Evolutionary conservation across 768 basidiomycete species (phyloP).

Genomic region (Lactarius akahatsu): DNA sequence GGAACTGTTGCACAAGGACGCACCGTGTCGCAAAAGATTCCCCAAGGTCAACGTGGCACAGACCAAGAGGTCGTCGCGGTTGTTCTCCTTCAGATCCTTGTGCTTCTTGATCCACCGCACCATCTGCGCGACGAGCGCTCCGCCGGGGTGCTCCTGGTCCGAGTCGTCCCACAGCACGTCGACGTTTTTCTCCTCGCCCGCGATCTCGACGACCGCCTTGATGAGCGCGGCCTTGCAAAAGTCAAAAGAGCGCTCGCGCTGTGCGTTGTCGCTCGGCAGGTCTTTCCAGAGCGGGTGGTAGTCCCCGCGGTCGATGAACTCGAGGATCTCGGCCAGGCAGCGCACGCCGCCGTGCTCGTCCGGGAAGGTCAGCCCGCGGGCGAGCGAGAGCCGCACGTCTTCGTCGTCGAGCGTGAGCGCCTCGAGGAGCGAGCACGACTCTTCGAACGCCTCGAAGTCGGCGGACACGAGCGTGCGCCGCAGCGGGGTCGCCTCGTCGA

Average conservation of each 20-base stretch:
- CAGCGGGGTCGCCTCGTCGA: conserved; percentile 42
- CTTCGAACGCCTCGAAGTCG: conserved; percentile 73
- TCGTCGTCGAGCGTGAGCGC: conserved; percentile 76
- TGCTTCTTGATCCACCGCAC: conserved; percentile 71
- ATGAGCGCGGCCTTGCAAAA: conserved; percentile 84
- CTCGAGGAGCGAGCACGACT: conserved; percentile 73
- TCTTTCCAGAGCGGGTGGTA: conserved; percentile 66
- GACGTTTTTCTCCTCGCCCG: conserved; percentile 76
- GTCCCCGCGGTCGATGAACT: conserved; percentile 71
- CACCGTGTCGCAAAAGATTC: conserved; percentile 78
- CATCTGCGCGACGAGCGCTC: conserved; percentile 70
- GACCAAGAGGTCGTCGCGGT: conserved; percentile 74
- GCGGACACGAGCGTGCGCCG: conserved; percentile 50
- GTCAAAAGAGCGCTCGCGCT: conserved; percentile 70
- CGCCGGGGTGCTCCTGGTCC: conserved; percentile 57
- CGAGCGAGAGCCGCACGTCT: conserved; percentile 69
- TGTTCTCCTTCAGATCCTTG: conserved; percentile 39
- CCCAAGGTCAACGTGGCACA: conserved; percentile 83
- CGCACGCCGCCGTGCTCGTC: conserved; percentile 55
- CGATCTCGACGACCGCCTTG: conserved; percentile 81
- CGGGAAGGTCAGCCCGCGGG: conserved; percentile 60
- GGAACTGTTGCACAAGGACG: conserved; percentile 12
- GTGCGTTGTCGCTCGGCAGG: conserved; percentile 47
- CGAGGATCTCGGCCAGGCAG: conserved; percentile 61
- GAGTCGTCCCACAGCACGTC: conserved; percentile 76